Conservation (phyloP, 768 basidiomycete genomes). For the Lentinula sp. region DNA sequence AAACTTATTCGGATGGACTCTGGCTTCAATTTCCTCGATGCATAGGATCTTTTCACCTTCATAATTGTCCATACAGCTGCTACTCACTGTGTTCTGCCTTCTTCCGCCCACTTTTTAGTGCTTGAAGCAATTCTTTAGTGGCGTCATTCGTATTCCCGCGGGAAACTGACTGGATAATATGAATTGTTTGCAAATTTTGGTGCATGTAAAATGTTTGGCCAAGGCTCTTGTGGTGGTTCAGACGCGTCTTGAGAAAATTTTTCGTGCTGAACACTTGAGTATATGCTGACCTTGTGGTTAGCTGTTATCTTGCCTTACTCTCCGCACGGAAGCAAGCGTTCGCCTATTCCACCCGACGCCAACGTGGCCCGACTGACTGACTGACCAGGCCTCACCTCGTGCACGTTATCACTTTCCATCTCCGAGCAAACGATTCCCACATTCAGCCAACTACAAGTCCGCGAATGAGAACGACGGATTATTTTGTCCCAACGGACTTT, state of each 20-base stretch:
- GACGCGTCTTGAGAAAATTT: too few relatives aligned
- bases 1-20: slow-evolving; percentile 1
- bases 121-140: background rate
- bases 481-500: background rate
- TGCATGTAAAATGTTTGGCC: too few relatives aligned
- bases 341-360: background rate
- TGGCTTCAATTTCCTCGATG: background rate
- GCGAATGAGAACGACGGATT: background rate
- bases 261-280: too few relatives aligned
- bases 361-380: background rate
- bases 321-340: background rate
- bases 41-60: background rate
- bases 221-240: too few relatives aligned
- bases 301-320: background rate
- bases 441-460: background rate
- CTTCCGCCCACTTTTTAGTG: background rate
- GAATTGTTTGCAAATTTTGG: too few relatives aligned
- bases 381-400: background rate
- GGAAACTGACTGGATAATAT: background rate
- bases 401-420: background rate
- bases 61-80: background rate
- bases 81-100: background rate
- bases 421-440: background rate
- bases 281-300: too few relatives aligned
- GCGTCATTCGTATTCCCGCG: background rate